Base-by-base conservation (phyloP, 176 grass and related monocot species). In the Triticum monococcum region DNA sequence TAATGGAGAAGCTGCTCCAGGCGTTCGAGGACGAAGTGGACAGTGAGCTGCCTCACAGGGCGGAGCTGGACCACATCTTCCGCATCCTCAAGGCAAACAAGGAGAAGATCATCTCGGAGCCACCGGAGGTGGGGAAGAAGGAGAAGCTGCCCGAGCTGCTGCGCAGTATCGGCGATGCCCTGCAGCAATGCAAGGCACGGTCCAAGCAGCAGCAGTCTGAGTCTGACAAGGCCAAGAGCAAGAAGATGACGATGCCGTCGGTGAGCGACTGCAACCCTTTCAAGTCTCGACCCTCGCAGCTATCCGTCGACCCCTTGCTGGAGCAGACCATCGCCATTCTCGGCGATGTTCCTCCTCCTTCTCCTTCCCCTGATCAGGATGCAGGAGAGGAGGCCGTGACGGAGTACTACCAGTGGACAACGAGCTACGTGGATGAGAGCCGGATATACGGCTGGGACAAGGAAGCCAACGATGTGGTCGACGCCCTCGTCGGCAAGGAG, bases 361-460 rank as follows among this genome's bases (percentile, higher is more conserved):
- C 40, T 60, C 13, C 48, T 59, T 1, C 43, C 17, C 13, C 72
- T 50, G 9, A 30, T 30, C 72, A 30, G 9, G 5, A 7, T 56
- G 80, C 31, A 28, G 50, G 4, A 20, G 81, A 54, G 13, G 66
- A 65, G 57, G 5, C 50, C 50, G 25, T 77, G 23, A 76, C 14
- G 64, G 24, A 59, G 74, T 43, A 61, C 59, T 90, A 92, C 87
- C 64, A 92, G 79, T 92, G 90, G 90, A 92, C 90, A 72, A 88
- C 86, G 4, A 92, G 90, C 79, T 91, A 81, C 78, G 83, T 91
- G 52, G 86, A 91, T 40, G 86, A 91, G 86, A 8, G 2, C 20
- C 64, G 70, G 71, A 81, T 92, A 77, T 92, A 74, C 72, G 86
- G 89, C 12, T 90, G 86, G 86, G 17, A 0, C 12, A 8, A 73